Evolutionary conservation across 164 flowering plant species (phyloP), one percentile per base, ranked within the genome.

Genomic region (Cinnamomum micranthum): DNA sequence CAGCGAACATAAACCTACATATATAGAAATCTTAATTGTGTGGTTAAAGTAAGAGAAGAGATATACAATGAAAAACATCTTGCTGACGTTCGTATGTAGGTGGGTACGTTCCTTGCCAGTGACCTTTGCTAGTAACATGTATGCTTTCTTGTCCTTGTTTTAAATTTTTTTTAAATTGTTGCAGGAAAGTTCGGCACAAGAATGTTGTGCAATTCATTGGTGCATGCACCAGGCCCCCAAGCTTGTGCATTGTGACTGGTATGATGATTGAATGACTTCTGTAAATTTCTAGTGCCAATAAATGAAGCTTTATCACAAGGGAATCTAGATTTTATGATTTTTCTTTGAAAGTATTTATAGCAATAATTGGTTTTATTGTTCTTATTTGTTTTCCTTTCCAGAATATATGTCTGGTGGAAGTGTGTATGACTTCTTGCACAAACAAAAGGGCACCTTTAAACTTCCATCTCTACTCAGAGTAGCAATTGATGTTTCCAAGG

Each of bases 121-220:
- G 10, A 41, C 47, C 35, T 31, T 31, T 31, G 47, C 47, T 41
- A 41, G 47, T 41, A 41, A 41, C 47, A 41, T 41, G 2, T 7
- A 41, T 41, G 11, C 47, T 41, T 41, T 41, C 11, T 41, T 41
- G 10, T 41, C 47, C 11, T 41, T 41, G 10, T 41, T 41, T 41
- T 7, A 41, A 33, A 0, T 6, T 35, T 35, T 5, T 41, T 6
- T 41, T 7, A 41, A 9, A 41, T 9, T 41, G 47, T 80, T 85
- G 83, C 90, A 96, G 99, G 85, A 96, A 96, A 87, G 87, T 96
- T 50, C 89, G 99, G 15, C 99, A 96, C 83, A 96, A 90, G 86
- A 94, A 96, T 87, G 99, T 96, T 71, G 99, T 96, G 76, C 99
- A 96, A 81, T 96, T 96, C 77, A 96, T 96, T 47, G 99, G 98